phyloP scores from a whole-genome alignment of 768 basidiomycete genomes.

The Tremella fuciformis region DNA sequence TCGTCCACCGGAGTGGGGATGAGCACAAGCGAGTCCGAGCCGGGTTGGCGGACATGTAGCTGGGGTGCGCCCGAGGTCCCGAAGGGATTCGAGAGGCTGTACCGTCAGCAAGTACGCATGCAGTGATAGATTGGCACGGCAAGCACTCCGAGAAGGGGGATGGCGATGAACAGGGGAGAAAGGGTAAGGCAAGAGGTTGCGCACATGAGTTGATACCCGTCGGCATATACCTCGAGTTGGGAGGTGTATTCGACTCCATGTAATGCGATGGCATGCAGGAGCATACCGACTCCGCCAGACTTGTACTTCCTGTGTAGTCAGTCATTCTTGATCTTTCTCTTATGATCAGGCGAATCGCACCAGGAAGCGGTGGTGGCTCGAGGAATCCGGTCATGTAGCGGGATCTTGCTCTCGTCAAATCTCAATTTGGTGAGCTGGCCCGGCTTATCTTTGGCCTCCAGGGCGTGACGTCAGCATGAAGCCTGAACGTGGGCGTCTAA shows the following conservation, averaged over 20 bases:
- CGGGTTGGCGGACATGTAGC: constrained; percentile 66
- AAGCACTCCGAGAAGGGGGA: neutral
- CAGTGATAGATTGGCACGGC: neutral
- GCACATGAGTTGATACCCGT: constrained; percentile 58
- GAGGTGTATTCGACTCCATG: constrained; percentile 91
- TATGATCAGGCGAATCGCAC: constrained; percentile 47
- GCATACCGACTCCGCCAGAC: constrained; percentile 84
- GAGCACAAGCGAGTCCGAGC: constrained; percentile 45
- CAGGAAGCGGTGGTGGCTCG: constrained; percentile 91
- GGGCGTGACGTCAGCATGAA: constrained; percentile 61
- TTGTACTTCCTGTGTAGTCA: constrained; percentile 68
- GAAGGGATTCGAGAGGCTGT: constrained; percentile 68
- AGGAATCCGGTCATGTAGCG: constrained; percentile 78
- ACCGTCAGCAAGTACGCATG: neutral
- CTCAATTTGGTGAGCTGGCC: constrained; percentile 73
- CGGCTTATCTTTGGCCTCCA: constrained; percentile 87
- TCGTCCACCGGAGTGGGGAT: constrained; percentile 33
- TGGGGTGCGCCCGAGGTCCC: constrained; percentile 64
- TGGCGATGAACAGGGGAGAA: neutral
- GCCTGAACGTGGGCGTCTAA: neutral
- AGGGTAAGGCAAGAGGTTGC: too few relatives aligned
- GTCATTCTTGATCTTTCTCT: neutral
- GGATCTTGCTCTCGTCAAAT: constrained; percentile 78
- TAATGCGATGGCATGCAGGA: constrained; percentile 80
- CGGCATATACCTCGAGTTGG: constrained; percentile 87